phyloP scores from a whole-genome alignment of 495 filamentous ascomycete species.

The Daldinia childiae region DNA sequence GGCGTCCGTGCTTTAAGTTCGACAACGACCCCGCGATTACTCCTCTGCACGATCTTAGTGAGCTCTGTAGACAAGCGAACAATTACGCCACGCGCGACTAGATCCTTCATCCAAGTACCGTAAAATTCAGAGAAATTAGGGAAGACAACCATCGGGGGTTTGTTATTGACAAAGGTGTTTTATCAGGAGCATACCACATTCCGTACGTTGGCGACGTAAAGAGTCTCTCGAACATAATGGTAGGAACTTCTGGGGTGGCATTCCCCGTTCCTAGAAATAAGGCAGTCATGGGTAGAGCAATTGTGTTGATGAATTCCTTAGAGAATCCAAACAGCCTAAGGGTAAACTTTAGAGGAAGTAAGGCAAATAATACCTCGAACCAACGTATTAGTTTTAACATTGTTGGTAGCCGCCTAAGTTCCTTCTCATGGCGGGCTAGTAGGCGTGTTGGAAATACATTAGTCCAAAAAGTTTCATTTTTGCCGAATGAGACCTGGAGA shows the following conservation, averaged over 20 bases:
- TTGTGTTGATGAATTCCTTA: constrained; percentile 75
- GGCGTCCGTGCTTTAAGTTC: constrained; percentile 42
- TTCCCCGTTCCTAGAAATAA: constrained; percentile 84
- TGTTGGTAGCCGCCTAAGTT: constrained; percentile 71
- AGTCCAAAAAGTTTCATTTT: constrained; percentile 80
- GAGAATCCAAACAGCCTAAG: constrained; percentile 77
- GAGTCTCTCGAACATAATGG: constrained; percentile 77
- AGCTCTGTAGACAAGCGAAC: constrained; percentile 72
- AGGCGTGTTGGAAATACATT: constrained; percentile 80
- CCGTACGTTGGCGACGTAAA: constrained; percentile 78
- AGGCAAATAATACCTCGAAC: constrained; percentile 74
- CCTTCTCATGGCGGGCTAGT: constrained; percentile 66
- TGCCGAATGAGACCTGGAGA: constrained; percentile 84
- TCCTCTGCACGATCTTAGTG: constrained; percentile 63
- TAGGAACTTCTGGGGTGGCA: constrained; percentile 78
- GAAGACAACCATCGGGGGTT: constrained; percentile 84
- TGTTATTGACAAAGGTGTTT: constrained; percentile 68
- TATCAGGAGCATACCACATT: constrained; percentile 78
- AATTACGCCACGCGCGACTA: constrained; percentile 69
- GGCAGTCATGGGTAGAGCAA: constrained; percentile 77
- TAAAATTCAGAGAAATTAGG: constrained; percentile 79
- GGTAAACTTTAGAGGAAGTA: constrained; percentile 76
- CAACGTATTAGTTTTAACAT: constrained; percentile 75
- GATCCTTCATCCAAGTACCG: constrained; percentile 69
- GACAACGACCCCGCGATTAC: constrained; percentile 66